A percentile compares a stretch with the other conserved stretches of the same genome.
These are phyloP conservation scores for Botrytis fabae DNA, from an alignment of 2,329 filamentous ascomycete genomes.

Conservation along the genomic window DNA sequence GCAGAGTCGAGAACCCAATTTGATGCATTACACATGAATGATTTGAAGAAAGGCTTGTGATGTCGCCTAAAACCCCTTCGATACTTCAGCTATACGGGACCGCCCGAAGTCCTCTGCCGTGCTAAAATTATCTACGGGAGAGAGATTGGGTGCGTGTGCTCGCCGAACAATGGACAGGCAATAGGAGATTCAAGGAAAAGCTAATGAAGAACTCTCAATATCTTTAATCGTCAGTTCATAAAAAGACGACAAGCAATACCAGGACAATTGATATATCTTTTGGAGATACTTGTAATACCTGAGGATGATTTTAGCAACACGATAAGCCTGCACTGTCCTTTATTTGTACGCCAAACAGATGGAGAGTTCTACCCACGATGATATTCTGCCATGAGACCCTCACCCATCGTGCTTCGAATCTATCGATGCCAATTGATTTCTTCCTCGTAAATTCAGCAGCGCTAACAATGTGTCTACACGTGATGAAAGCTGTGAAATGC, in stretches of 20 bases:
- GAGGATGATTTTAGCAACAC: not conserved
- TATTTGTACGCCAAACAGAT: not conserved
- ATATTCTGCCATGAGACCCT: not conserved
- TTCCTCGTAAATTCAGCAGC: not conserved
- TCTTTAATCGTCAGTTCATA: not conserved
- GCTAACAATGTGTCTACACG: not conserved
- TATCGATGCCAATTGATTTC: not conserved
- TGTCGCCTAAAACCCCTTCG: not conserved
- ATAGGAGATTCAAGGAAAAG: not conserved
- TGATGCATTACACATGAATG: not conserved
- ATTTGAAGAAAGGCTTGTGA: not conserved
- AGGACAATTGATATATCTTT: too few relatives aligned
- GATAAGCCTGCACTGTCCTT: not conserved
- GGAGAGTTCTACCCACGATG: not conserved
- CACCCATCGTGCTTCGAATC: not conserved
- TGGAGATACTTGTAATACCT: not conserved
- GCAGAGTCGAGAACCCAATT: not conserved
- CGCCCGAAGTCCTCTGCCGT: not conserved
- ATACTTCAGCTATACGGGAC: not conserved
- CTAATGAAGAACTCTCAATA: not conserved
- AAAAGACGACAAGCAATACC: not conserved
- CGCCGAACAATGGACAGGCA: not conserved
- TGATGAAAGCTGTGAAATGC: constrained; percentile 6
- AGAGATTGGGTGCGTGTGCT: not conserved
- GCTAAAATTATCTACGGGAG: not conserved